phyloP scores from a whole-genome alignment of 2,329 filamentous ascomycete genomes.

The Fusarium scirpi region DNA sequence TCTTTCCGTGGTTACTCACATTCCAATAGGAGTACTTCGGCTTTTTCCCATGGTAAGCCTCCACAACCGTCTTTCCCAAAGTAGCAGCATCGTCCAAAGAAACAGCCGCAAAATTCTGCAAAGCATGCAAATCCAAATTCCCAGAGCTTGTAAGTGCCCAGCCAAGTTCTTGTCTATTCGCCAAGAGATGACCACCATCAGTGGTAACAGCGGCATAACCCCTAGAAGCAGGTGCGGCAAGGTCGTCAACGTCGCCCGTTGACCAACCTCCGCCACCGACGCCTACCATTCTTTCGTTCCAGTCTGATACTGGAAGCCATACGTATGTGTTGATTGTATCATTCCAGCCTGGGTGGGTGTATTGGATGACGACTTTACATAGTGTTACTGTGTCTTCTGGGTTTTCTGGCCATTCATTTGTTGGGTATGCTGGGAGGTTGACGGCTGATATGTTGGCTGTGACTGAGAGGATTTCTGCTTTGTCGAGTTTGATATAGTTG shows the following conservation, averaged over 20 bases:
- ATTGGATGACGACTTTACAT: conserved; percentile 19
- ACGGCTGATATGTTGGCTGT: neutral
- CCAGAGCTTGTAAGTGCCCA: conserved; percentile 39
- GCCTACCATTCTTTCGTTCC: conserved; percentile 34
- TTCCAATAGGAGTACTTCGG: conserved; percentile 61
- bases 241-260: conserved; percentile 1
- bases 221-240: neutral
- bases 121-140: conserved; percentile 42
- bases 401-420: conserved; percentile 13
- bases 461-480: conserved; percentile 3
- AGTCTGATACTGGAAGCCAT: conserved; percentile 15
- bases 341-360: conserved; percentile 34
- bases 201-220: conserved; percentile 28
- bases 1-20: no score
- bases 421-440: neutral
- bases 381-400: neutral
- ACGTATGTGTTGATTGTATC: conserved; percentile 29
- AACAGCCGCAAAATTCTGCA: conserved; percentile 46
- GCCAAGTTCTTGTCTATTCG: neutral
- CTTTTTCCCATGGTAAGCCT: conserved; percentile 54
- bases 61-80: conserved; percentile 56
- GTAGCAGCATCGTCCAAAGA: conserved; percentile 52
- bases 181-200: conserved; percentile 17
- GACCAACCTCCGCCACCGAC: conserved; percentile 33
- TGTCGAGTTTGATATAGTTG: neutral